phyloP scores from a whole-genome alignment of 768 basidiomycete genomes.

The Rhodotorula kratochvilovae region DNA sequence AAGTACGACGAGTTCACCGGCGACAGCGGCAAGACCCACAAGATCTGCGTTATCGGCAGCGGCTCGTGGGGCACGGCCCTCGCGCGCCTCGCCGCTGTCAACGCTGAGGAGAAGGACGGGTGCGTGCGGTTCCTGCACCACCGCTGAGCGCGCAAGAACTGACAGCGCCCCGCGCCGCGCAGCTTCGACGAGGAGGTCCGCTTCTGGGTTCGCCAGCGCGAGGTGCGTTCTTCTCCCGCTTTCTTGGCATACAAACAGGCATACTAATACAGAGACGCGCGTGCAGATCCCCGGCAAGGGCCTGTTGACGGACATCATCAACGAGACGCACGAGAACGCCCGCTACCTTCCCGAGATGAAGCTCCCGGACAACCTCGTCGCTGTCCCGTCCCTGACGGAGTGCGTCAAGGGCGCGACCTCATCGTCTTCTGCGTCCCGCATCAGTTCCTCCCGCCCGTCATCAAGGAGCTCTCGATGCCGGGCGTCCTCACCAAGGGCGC shows the following conservation, averaged over 20 bases:
- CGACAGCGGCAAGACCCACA: constrained; percentile 20
- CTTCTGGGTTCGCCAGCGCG: constrained; percentile 40
- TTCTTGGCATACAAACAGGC: background rate
- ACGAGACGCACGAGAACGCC: constrained; percentile 50
- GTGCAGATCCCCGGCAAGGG: constrained; percentile 38
- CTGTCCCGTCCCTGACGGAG: constrained; percentile 39
- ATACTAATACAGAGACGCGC: no score
- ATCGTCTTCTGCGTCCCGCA: constrained; percentile 53
- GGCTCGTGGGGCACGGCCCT: constrained; percentile 39
- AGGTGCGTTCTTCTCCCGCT: constrained; percentile 16
- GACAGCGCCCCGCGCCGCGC: background rate
- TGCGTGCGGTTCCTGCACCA: background rate
- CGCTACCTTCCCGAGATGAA: constrained; percentile 49
- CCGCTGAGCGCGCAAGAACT: background rate
- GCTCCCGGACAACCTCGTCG: constrained; percentile 48
- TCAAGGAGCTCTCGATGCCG: constrained; percentile 47
- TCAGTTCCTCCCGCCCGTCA: constrained; percentile 44
- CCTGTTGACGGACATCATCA: constrained; percentile 51
- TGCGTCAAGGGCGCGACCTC: constrained; percentile 51
- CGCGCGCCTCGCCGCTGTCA: constrained; percentile 36
- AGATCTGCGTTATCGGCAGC: constrained; percentile 35
- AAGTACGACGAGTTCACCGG: constrained; percentile 37
- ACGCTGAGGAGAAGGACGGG: constrained; percentile 36
- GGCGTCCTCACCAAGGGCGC: constrained; percentile 49
- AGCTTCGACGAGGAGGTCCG: constrained; percentile 38